These are phyloP conservation scores for Lactarius trivialis DNA, from an alignment of 768 basidiomycete species.

Conservation along the genomic window DNA sequence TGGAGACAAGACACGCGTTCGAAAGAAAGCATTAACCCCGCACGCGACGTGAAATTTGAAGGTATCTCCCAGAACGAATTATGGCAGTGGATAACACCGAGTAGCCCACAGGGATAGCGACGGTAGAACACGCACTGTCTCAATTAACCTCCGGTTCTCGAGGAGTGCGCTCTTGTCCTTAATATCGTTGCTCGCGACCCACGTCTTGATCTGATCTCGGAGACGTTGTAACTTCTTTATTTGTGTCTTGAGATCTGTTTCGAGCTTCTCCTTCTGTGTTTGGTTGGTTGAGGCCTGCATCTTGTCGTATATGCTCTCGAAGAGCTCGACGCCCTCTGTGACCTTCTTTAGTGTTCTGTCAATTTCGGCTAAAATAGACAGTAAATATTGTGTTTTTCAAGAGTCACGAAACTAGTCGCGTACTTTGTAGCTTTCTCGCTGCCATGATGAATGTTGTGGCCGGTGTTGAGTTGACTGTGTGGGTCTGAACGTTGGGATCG, in stretches of 20 bases:
- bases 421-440: slow-evolving; percentile 85
- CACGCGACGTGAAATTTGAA: not conserved
- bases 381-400: not conserved
- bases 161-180: slow-evolving; percentile 93
- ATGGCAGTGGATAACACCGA: not conserved
- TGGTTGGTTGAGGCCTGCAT: slow-evolving; percentile 94
- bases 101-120: not conserved
- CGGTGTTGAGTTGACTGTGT: slow-evolving; percentile 6
- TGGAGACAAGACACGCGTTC: not conserved
- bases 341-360: slow-evolving; percentile 99
- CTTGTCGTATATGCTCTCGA: slow-evolving; percentile 96
- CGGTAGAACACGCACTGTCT: slow-evolving; percentile 63
- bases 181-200: slow-evolving; percentile 96
- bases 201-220: slow-evolving; percentile 87
- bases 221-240: slow-evolving; percentile 91
- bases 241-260: slow-evolving; percentile 93
- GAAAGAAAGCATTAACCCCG: not conserved
- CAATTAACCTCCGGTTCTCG: slow-evolving; percentile 93
- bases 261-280: slow-evolving; percentile 98
- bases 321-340: slow-evolving; percentile 88
- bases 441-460: slow-evolving; percentile 52
- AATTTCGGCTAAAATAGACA: slow-evolving; percentile 74
- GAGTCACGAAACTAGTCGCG: slow-evolving; percentile 1
- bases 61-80: not conserved
- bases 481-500: not conserved